phyloP scores from a whole-genome alignment of 2,329 filamentous ascomycete species.

The Pseudopithomyces maydicus region DNA sequence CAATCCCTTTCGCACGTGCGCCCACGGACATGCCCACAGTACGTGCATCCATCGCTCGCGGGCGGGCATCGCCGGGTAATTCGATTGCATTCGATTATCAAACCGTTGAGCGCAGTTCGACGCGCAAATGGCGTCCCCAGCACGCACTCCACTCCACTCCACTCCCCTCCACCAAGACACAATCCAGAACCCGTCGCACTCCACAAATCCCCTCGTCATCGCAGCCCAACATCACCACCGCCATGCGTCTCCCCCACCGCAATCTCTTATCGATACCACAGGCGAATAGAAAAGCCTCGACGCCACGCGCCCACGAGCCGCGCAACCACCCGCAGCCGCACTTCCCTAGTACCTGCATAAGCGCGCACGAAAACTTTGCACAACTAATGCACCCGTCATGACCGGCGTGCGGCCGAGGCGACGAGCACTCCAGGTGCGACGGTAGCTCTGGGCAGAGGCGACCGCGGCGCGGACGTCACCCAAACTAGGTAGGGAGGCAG shows the following conservation, averaged over 20 bases:
- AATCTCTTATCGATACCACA: constrained; percentile 5
- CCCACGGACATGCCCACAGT: not conserved
- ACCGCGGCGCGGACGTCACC: not conserved
- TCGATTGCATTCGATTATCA: no score
- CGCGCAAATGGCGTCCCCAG: no score
- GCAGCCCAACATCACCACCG: not conserved
- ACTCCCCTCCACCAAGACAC: not conserved
- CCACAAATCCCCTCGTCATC: not conserved
- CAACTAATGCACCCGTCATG: constrained; percentile 7
- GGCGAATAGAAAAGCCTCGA: not conserved
- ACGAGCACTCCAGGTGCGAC: not conserved
- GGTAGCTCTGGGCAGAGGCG: not conserved
- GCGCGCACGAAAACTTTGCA: constrained; percentile 9
- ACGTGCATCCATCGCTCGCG: no score
- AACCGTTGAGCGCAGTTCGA: no score
- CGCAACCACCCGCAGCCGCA: not conserved
- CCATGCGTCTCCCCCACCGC: not conserved
- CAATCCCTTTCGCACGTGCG: not conserved
- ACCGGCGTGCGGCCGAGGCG: no score
- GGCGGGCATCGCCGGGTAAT: no score
- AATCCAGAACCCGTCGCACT: not conserved
- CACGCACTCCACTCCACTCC: not conserved
- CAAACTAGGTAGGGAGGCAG: not conserved
- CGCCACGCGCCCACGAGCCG: not conserved
- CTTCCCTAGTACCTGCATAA: constrained; percentile 8